Percentiles rank a stretch among this genome's conserved stretches.
Evolutionary conservation across 2,329 filamentous ascomycete species (phyloP).

Genomic region (Raffaelea deltoideospora): DNA sequence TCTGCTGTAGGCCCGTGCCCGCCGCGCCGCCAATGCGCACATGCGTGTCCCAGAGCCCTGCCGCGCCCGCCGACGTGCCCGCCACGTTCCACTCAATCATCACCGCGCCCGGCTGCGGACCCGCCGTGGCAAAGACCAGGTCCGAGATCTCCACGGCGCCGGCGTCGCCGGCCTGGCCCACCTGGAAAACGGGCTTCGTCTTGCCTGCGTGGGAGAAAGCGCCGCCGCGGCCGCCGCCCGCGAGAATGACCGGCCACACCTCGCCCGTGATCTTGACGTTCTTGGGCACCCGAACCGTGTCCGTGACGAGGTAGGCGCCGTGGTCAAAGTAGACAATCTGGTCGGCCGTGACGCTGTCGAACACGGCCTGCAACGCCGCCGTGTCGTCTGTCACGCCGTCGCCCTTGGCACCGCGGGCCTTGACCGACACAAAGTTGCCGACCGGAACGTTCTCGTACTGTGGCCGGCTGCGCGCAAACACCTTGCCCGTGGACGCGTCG

Average conservation of each 20-base stretch:
- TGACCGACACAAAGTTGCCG: conserved; percentile 69
- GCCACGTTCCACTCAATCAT: conserved; percentile 85
- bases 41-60: conserved; percentile 91
- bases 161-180: conserved; percentile 61
- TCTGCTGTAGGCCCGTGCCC: conserved; percentile 68
- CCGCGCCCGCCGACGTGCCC: conserved; percentile 48
- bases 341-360: conserved; percentile 49
- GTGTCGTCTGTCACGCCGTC: conserved; percentile 85
- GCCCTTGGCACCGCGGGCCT: conserved; percentile 67
- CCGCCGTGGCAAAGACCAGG: conserved; percentile 70
- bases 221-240: conserved; percentile 51
- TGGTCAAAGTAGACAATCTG: conserved; percentile 63
- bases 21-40: conserved; percentile 79
- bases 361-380: conserved; percentile 60
- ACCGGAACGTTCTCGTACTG: conserved; percentile 60
- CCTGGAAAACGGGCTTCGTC: conserved; percentile 71
- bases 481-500: conserved; percentile 42
- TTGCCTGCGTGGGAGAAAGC: conserved; percentile 61
- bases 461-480: conserved; percentile 78
- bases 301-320: conserved; percentile 55
- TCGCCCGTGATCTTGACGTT: conserved; percentile 81
- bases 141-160: conserved; percentile 81
- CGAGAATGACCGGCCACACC: conserved; percentile 83
- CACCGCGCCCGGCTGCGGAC: conserved; percentile 73
- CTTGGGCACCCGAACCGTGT: conserved; percentile 59